Conservation (phyloP, 345 rosid species). For the thale cress (Arabidopsis thaliana) region DNA sequence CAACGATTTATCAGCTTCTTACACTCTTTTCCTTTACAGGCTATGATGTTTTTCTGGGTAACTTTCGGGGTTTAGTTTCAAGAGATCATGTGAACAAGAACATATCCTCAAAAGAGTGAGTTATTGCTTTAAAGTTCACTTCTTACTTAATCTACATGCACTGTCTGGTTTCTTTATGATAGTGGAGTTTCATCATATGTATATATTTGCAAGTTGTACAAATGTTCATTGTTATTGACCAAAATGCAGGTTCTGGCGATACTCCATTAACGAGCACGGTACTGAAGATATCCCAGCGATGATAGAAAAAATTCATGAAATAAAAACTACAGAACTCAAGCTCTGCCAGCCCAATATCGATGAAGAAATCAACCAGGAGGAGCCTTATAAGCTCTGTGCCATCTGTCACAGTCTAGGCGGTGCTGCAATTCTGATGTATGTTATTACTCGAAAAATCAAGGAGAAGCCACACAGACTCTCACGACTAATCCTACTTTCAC, state of each 20-base stretch:
- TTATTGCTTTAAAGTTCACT: conserved; percentile 22
- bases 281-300: conserved; percentile 93
- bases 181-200: conserved; percentile 1
- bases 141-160: conserved; percentile 9
- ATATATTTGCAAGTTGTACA: conserved; percentile 27
- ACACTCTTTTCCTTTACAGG: conserved; percentile 55
- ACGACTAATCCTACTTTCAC: conserved; percentile 77
- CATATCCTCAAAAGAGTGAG: conserved; percentile 82
- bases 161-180: background rate
- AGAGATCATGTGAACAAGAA: conserved; percentile 85
- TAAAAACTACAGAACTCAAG: conserved; percentile 81
- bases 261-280: conserved; percentile 94
- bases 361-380: conserved; percentile 62
- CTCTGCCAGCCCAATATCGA: conserved; percentile 57
- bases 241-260: conserved; percentile 83
- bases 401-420: conserved; percentile 95
- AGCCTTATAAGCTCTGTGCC: conserved; percentile 90
- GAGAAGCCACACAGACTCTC: conserved; percentile 89
- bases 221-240: conserved; percentile 10
- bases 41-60: conserved; percentile 93
- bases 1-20: conserved; percentile 3
- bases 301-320: conserved; percentile 88
- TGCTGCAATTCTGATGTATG: conserved; percentile 86
- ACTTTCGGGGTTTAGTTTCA: conserved; percentile 91
- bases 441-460: conserved; percentile 64